phyloP scores from a whole-genome alignment of 176 grass and related monocot species.

The Oryza australiensis region DNA sequence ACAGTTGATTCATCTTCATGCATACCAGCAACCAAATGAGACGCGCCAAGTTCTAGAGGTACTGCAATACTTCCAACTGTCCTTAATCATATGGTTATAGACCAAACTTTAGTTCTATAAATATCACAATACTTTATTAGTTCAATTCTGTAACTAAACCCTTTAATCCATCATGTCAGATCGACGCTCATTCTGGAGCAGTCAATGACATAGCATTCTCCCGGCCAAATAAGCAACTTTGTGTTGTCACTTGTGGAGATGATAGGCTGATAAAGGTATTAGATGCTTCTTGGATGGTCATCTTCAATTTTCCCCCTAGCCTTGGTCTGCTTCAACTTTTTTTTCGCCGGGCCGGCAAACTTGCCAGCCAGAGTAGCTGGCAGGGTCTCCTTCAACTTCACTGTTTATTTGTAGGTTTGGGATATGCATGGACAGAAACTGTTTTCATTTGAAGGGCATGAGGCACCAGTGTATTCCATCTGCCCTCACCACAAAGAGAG shows the following conservation, averaged over 20 bases:
- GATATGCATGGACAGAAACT: conserved; percentile 74
- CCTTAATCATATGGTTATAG: background rate
- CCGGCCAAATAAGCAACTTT: conserved; percentile 76
- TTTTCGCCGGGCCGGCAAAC: too few relatives aligned
- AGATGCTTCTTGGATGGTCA: conserved; percentile 23
- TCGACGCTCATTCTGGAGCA: conserved; percentile 90
- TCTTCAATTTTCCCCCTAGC: conserved; percentile 14
- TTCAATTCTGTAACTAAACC: background rate
- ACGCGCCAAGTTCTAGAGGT: conserved; percentile 81
- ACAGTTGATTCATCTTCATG: conserved; percentile 85
- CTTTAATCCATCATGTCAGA: conserved; percentile 52
- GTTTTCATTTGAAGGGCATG: conserved; percentile 87
- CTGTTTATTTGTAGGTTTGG: conserved; percentile 74
- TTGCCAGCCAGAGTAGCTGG: too few relatives aligned
- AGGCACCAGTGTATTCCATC: conserved; percentile 92
- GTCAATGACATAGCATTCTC: conserved; percentile 99
- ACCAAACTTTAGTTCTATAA: conserved; percentile 10
- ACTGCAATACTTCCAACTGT: conserved; percentile 14
- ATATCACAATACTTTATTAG: conserved; percentile 13
- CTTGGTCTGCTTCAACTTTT: conserved; percentile 38
- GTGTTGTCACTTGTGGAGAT: conserved; percentile 96
- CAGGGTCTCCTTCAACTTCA: conserved; percentile 40
- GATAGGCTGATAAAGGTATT: conserved; percentile 93
- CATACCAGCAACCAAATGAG: conserved; percentile 83
- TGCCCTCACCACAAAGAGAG: conserved; percentile 93